A percentile compares a stretch with the other conserved stretches of the same genome.
Conservation (phyloP, 1,139 yeast genomes). For the Yamadazyma jaroonii region DNA sequence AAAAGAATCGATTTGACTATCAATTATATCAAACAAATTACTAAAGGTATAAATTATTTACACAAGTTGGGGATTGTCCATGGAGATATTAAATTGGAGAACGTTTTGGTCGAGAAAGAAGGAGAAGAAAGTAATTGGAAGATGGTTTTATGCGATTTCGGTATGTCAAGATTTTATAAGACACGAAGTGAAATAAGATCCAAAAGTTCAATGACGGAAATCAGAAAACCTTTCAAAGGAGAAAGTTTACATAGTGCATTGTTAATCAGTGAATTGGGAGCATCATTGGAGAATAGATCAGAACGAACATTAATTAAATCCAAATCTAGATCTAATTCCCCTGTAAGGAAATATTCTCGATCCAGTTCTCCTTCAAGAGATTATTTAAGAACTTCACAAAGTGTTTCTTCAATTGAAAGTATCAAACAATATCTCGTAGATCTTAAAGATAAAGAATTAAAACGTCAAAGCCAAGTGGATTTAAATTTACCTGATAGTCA, state of each 20-base stretch:
- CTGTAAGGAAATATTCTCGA: constrained; percentile 9
- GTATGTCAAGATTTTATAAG: constrained; percentile 57
- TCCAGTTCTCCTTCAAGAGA: constrained; percentile 14
- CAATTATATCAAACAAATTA: constrained; percentile 51
- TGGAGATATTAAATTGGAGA: constrained; percentile 87
- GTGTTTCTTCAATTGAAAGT: constrained; percentile 14
- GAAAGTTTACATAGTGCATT: constrained; percentile 24
- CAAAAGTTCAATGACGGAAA: constrained; percentile 39
- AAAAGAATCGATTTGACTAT: constrained; percentile 26
- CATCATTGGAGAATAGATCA: constrained; percentile 8
- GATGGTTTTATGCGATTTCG: constrained; percentile 78
- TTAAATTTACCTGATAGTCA: constrained; percentile 54
- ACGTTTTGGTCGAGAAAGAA: constrained; percentile 59
- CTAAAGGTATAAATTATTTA: constrained; percentile 64
- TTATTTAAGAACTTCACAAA: constrained; percentile 7
- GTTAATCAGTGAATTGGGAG: constrained; percentile 12
- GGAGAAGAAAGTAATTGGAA: constrained; percentile 21
- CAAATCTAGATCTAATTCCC: constrained; percentile 14
- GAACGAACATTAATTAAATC: constrained; percentile 8
- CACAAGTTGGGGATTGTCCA: constrained; percentile 75
- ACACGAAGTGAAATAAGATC: constrained; percentile 35
- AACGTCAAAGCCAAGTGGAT: constrained; percentile 22
- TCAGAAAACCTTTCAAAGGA: constrained; percentile 34
- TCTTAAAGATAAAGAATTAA: constrained; percentile 15
- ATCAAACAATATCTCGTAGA: constrained; percentile 15